Evolutionary conservation across 352 stramenopile species (phyloP).

Genomic region (Globisporangium echinulatum): DNA sequence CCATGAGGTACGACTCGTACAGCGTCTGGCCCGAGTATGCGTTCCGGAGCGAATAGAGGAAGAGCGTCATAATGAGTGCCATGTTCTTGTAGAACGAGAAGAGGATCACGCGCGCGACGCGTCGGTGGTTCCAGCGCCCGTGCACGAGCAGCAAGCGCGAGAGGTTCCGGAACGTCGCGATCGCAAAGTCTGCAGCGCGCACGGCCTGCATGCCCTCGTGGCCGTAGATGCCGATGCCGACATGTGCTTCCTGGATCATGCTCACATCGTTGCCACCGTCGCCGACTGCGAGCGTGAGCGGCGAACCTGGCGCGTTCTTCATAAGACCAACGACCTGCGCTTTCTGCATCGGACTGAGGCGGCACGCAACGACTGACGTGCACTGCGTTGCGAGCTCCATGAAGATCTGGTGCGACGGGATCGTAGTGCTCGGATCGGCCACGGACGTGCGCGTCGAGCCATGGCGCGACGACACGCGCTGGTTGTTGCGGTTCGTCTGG

Average conservation of each 20-base stretch:
- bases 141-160: conserved; percentile 76
- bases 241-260: conserved; percentile 99
- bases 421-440: conserved; percentile 13
- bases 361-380: conserved; percentile 80
- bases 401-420: conserved; percentile 56
- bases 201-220: conserved; percentile 94
- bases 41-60: conserved; percentile 84
- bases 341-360: conserved; percentile 90
- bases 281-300: conserved; percentile 93
- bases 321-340: conserved; percentile 93
- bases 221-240: conserved; percentile 98
- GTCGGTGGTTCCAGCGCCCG: conserved; percentile 79
- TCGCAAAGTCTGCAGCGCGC: conserved; percentile 78
- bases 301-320: conserved; percentile 58
- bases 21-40: conserved; percentile 89
- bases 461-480: conserved; percentile 26
- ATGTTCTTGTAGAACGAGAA: conserved; percentile 91
- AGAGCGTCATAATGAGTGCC: conserved; percentile 92
- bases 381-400: conserved; percentile 85
- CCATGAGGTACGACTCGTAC: conserved; percentile 86
- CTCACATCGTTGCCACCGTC: conserved; percentile 99
- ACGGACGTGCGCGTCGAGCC: conserved; percentile 31
- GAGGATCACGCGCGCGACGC: conserved; percentile 74
- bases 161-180: conserved; percentile 74
- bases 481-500: conserved; percentile 6